A percentile compares a stretch with the other conserved stretches of the same genome.
phyloP scores from a whole-genome alignment of 345 rosid species.

The Eucalyptus sp. region DNA sequence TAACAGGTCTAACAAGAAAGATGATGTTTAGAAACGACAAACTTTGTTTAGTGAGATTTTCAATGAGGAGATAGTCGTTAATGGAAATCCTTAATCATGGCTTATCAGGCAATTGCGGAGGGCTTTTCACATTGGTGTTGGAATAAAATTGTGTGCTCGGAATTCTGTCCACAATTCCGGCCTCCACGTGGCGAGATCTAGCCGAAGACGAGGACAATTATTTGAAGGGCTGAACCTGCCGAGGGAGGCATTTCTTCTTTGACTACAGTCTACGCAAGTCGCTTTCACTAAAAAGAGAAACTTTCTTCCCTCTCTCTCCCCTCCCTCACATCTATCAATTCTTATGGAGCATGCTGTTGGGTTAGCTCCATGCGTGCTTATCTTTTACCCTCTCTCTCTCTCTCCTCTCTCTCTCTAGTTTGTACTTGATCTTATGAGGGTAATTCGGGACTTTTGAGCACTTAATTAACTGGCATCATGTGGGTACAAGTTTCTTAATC shows the following conservation, averaged over 20 bases:
- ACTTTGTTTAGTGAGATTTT: neutral
- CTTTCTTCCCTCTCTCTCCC: neutral
- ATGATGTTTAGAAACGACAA: neutral
- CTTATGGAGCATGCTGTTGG: slow-evolving; percentile 6
- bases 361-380: slow-evolving; percentile 50
- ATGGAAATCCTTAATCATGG: neutral
- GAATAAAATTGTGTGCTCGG: neutral
- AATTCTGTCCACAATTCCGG: neutral
- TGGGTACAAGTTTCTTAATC: neutral
- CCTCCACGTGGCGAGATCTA: neutral
- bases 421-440: slow-evolving; percentile 6
- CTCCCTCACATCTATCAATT: neutral
- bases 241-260: neutral
- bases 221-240: neutral
- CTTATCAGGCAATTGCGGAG: neutral
- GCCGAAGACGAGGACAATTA: neutral
- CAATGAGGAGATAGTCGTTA: neutral
- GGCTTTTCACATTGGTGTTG: neutral
- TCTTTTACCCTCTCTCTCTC: slow-evolving; percentile 3
- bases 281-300: slow-evolving; percentile 47
- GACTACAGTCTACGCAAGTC: slow-evolving; percentile 12
- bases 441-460: neutral
- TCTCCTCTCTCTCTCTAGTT: neutral
- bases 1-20: neutral
- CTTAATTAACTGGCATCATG: neutral